phyloP scores from a whole-genome alignment of 2,329 filamentous ascomycete genomes.

The Corniculantispora saksenae region DNA sequence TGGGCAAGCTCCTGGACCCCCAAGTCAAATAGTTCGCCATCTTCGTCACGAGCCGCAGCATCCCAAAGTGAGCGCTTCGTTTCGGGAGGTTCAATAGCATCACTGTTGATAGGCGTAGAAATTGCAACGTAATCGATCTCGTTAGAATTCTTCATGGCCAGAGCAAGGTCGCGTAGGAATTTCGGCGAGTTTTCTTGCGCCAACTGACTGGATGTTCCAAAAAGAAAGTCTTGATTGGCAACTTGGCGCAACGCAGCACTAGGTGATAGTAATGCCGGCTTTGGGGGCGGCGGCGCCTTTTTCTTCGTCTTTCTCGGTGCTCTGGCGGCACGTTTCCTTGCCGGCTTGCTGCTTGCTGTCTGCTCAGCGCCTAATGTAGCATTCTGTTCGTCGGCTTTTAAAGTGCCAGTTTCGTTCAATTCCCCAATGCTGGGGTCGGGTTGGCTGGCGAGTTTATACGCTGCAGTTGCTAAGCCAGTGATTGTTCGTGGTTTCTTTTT shows the following conservation, averaged over 20 bases:
- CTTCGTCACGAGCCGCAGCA: constrained; percentile 65
- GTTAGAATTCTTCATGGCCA: constrained; percentile 62
- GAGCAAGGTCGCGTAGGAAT: constrained; percentile 62
- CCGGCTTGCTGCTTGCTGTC: not conserved
- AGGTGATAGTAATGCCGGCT: constrained; percentile 65
- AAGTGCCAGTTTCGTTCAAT: not conserved
- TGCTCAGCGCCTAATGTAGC: not conserved
- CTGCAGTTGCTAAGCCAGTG: constrained; percentile 74
- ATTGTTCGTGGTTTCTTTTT: constrained; percentile 75
- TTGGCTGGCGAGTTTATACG: constrained; percentile 51
- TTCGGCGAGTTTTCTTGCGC: constrained; percentile 71
- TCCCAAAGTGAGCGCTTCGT: constrained; percentile 61
- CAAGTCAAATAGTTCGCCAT: constrained; percentile 64
- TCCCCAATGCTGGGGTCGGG: constrained; percentile 29
- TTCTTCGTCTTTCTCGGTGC: constrained; percentile 36
- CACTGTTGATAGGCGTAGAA: constrained; percentile 40
- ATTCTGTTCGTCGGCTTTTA: not conserved
- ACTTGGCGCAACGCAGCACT: constrained; percentile 66
- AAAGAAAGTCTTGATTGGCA: constrained; percentile 73
- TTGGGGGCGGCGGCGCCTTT: constrained; percentile 43
- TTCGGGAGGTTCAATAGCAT: constrained; percentile 35
- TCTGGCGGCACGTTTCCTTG: constrained; percentile 36
- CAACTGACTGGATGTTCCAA: constrained; percentile 84
- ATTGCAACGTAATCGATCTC: constrained; percentile 41
- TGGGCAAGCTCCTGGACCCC: constrained; percentile 62